Evolutionary conservation across 345 rosid species (phyloP), one percentile per base, ranked within the genome.

Genomic region (Gynandropsis gynandra): DNA sequence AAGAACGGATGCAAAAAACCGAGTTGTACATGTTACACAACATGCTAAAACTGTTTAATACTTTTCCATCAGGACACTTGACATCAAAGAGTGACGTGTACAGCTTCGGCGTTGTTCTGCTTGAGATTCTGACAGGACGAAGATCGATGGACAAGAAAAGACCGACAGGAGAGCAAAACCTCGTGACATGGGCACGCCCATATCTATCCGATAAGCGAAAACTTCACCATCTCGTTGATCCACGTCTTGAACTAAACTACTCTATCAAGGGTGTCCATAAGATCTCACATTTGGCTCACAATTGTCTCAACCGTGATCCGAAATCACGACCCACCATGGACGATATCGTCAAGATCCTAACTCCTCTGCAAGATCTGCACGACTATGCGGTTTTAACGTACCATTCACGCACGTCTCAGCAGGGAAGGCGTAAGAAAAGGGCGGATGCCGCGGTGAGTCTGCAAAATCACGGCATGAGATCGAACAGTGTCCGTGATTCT

Each of bases 131-230:
- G 61, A 87, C 89, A 21, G 98, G 96, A 53, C 72, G 96, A 65
- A 80, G 96, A 76, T 86, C 98, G n/a, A 76, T 90, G 83, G 98
- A 87, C 71, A 90, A 84, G 73, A 90, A 82, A 50, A 83, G 95
- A 2, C 96, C 96, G 1, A 82, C 79, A 0, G 92, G 89, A 40
- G 96, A 87, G 59, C 78, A 86, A 44, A 90, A 87, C 68, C 89
- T 90, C 3, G 96, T 90, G 42, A 65, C 81, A 19, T 87, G 98
- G 98, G 96, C 98, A 15, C 76, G 85, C 38, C 87, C 95, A 7
- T 79, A 84, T 69, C 69, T 92, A 36, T 72, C 80, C 12, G 93
- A 92, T 75, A 87, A 76, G 72, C 64, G 96, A 72, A 80, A 83
- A 70, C 60, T 85, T 41, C 82, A 77, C 72, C 71, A 80, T 24